A percentile compares a stretch with the other conserved stretches of the same genome.
Evolutionary conservation across 306 rosid genomes (phyloP).

Genomic region (Lupinus albus): DNA sequence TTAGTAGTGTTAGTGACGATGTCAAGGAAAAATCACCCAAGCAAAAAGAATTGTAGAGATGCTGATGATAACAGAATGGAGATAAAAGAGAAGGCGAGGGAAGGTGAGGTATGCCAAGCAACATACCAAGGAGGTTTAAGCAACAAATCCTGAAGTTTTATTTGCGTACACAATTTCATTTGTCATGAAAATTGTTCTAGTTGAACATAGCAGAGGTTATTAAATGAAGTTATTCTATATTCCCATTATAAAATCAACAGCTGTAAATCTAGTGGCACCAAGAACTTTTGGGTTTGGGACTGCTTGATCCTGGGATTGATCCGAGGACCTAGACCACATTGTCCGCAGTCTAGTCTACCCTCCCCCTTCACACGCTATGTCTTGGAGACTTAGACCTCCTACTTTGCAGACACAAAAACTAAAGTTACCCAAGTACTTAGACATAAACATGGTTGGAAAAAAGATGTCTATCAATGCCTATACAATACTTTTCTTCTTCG

Average conservation of each 20-base stretch:
- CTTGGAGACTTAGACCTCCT: background rate
- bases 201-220: background rate
- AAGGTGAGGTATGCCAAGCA: slow-evolving; percentile 8
- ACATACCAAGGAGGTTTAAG: slow-evolving; percentile 2
- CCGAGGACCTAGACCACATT: background rate
- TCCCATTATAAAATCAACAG: background rate
- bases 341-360: no score
- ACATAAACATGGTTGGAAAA: slow-evolving; percentile 1
- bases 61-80: slow-evolving; percentile 13
- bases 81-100: slow-evolving; percentile 10
- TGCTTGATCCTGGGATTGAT: no score
- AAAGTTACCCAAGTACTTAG: background rate
- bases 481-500: no score
- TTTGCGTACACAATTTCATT: background rate
- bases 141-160: background rate
- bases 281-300: no score
- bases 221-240: background rate
- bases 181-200: slow-evolving; percentile 1
- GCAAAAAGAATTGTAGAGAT: slow-evolving; percentile 7
- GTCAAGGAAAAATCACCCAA: slow-evolving; percentile 1
- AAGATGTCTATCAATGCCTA: slow-evolving; percentile 14
- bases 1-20: slow-evolving; percentile 34
- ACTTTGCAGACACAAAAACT: background rate
- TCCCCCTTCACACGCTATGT: no score
- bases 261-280: background rate